Conservation (phyloP, 352 stramenopile genomes). For the Globisporangium nunn region DNA sequence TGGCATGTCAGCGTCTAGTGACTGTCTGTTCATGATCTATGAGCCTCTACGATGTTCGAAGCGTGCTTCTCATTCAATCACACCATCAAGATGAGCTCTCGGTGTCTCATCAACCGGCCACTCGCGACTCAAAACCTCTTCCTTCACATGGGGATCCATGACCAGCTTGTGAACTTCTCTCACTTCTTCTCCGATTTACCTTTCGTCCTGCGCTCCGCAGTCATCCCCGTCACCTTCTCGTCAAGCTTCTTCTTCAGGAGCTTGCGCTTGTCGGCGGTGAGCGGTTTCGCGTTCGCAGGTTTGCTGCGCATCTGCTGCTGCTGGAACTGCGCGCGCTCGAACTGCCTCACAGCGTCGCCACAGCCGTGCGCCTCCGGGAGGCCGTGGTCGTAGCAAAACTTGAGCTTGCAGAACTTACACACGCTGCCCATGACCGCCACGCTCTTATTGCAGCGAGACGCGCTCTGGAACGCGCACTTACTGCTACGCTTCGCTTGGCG, state of each 20-base stretch:
- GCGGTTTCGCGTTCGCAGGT: slow-evolving; percentile 20
- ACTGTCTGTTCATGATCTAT: too few relatives aligned
- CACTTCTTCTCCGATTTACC: slow-evolving; percentile 34
- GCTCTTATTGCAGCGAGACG: slow-evolving; percentile 49
- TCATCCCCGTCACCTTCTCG: slow-evolving; percentile 48
- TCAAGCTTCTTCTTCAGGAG: slow-evolving; percentile 69
- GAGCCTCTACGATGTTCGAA: neutral
- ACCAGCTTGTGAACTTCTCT: neutral
- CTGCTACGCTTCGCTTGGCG: slow-evolving; percentile 43
- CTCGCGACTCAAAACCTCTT: too few relatives aligned
- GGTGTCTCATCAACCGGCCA: too few relatives aligned
- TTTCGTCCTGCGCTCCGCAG: slow-evolving; percentile 35
- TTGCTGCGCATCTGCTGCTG: slow-evolving; percentile 21
- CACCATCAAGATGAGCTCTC: too few relatives aligned
- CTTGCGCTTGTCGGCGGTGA: slow-evolving; percentile 51
- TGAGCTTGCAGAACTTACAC: slow-evolving; percentile 81
- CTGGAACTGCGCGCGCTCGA: slow-evolving; percentile 50
- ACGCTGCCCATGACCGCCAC: slow-evolving; percentile 51
- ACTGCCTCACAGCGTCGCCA: slow-evolving; percentile 49
- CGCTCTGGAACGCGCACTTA: slow-evolving; percentile 44
- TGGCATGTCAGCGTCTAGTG: too few relatives aligned
- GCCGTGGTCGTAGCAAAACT: slow-evolving; percentile 78
- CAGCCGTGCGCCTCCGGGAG: slow-evolving; percentile 77
- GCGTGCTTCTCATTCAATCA: neutral
- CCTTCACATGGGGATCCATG: too few relatives aligned